Evolutionary conservation across 495 filamentous ascomycete species (phyloP).

Genomic region (Daldinia bambusicola): DNA sequence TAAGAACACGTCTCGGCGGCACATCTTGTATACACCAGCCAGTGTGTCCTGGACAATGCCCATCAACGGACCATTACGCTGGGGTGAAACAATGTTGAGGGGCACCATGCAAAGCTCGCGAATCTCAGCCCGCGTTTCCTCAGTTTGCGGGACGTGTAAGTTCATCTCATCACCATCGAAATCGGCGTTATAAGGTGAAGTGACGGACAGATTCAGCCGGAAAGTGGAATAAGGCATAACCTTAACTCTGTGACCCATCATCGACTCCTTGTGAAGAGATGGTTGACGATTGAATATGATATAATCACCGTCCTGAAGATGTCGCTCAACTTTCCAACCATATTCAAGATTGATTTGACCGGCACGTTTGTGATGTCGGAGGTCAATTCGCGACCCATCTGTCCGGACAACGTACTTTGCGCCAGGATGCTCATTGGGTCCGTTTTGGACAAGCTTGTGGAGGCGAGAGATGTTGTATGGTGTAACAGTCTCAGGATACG

Average conservation of each 20-base stretch:
- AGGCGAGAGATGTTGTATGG: slow-evolving; percentile 97
- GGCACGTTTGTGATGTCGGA: slow-evolving; percentile 88
- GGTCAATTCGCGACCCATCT: slow-evolving; percentile 91
- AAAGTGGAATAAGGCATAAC: slow-evolving; percentile 99
- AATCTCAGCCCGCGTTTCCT: slow-evolving; percentile 94
- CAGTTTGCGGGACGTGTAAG: slow-evolving; percentile 95
- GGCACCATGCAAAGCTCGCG: slow-evolving; percentile 95
- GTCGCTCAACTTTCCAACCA: slow-evolving; percentile 98
- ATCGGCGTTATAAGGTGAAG: slow-evolving; percentile 98
- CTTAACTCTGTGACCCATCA: slow-evolving; percentile 98
- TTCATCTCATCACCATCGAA: slow-evolving; percentile 99
- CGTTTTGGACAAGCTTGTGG: slow-evolving; percentile 87
- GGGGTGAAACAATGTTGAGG: slow-evolving; percentile 95
- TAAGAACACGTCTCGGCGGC: slow-evolving; percentile 90
- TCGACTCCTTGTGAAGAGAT: slow-evolving; percentile 98
- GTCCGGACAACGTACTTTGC: slow-evolving; percentile 94
- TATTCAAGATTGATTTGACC: slow-evolving; percentile 86
- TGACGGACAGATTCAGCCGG: slow-evolving; percentile 95
- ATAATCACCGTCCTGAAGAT: slow-evolving; percentile 93
- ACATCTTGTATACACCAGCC: slow-evolving; percentile 96
- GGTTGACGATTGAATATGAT: slow-evolving; percentile 99
- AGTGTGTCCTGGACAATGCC: slow-evolving; percentile 99
- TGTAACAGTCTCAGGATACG: slow-evolving; percentile 97
- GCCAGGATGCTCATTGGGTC: slow-evolving; percentile 92
- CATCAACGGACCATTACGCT: slow-evolving; percentile 97